Percentiles rank a stretch among this genome's conserved stretches.
These are phyloP conservation scores for Tubosaeta sp. DNA, from an alignment of 768 basidiomycete genomes.

Conservation along the genomic window DNA sequence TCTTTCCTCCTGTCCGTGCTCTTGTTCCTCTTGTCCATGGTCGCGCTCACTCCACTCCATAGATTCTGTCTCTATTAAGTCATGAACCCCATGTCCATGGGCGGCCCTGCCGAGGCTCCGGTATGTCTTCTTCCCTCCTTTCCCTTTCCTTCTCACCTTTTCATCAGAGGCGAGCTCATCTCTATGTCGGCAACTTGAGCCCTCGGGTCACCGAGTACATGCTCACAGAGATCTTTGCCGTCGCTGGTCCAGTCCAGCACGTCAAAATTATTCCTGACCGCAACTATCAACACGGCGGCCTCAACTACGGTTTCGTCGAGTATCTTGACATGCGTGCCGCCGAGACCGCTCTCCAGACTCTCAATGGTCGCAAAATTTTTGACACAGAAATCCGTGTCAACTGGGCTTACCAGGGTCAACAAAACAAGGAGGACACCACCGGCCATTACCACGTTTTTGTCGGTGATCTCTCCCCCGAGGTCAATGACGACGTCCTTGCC, in stretches of 20 bases:
- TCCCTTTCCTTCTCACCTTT: neutral
- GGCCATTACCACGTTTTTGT: slow-evolving; percentile 99
- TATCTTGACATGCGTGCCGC: slow-evolving; percentile 98
- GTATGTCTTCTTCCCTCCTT: slow-evolving; percentile 41
- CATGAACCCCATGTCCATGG: slow-evolving; percentile 75
- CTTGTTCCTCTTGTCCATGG: slow-evolving; percentile 10
- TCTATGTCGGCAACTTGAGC: slow-evolving; percentile 97
- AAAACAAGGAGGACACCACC: slow-evolving; percentile 98
- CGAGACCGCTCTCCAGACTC: slow-evolving; percentile 96
- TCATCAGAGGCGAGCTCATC: slow-evolving; percentile 82
- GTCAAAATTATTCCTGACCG: slow-evolving; percentile 99
- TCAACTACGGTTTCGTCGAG: slow-evolving; percentile 99
- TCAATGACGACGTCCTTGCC: slow-evolving; percentile 93
- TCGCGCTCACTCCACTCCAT: slow-evolving; percentile 10
- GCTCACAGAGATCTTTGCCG: slow-evolving; percentile 96
- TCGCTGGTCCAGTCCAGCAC: slow-evolving; percentile 94
- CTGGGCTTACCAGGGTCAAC: slow-evolving; percentile 98
- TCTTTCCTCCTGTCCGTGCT: slow-evolving; percentile 32
- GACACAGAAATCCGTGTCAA: slow-evolving; percentile 99
- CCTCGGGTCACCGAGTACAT: slow-evolving; percentile 99
- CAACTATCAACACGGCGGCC: slow-evolving; percentile 98
- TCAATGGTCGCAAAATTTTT: slow-evolving; percentile 99
- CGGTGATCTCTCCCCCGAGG: slow-evolving; percentile 98
- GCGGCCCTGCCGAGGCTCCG: slow-evolving; percentile 68
- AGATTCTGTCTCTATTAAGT: slow-evolving; percentile 42